Percentiles rank a stretch among this genome's conserved stretches.
phyloP scores from a whole-genome alignment of 352 stramenopile species.

The Phytopythium ostracodes region DNA sequence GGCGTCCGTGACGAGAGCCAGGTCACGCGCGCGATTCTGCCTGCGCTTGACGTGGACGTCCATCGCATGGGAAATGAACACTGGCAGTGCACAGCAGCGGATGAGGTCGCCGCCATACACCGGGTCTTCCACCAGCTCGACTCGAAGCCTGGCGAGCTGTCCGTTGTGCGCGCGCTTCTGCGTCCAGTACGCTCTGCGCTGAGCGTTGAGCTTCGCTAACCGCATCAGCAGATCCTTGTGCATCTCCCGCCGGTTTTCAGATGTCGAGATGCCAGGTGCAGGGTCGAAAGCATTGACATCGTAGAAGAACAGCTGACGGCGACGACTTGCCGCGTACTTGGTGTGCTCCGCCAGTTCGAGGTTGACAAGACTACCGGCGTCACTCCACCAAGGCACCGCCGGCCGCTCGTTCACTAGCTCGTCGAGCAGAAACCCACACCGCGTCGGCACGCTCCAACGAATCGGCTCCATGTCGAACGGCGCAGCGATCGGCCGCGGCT shows the following conservation, averaged over 20 bases:
- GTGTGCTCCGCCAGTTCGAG: conserved; percentile 33
- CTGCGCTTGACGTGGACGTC: conserved; percentile 44
- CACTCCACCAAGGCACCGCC: conserved; percentile 35
- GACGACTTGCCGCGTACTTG: conserved; percentile 23
- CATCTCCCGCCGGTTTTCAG: conserved; percentile 14
- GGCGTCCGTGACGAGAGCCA: conserved; percentile 24
- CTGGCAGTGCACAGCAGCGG: conserved; percentile 41
- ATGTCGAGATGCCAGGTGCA: conserved; percentile 15
- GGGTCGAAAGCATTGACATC: conserved; percentile 33
- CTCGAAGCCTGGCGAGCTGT: conserved; percentile 20
- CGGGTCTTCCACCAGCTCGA: conserved; percentile 36
- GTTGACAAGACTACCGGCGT: conserved; percentile 28
- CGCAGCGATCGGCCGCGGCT: conserved; percentile 93
- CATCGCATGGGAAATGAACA: conserved; percentile 74
- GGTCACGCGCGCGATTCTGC: conserved; percentile 9
- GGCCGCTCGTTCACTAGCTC: conserved; percentile 31
- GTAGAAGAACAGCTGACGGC: conserved; percentile 42
- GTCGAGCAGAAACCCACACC: conserved; percentile 43
- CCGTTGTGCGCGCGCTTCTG: conserved; percentile 27
- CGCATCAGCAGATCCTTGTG: conserved; percentile 38
- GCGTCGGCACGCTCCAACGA: conserved; percentile 21
- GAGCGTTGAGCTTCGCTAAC: conserved; percentile 25
- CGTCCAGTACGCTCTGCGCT: conserved; percentile 31
- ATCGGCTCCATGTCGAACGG: conserved; percentile 85
- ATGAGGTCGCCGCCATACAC: conserved; percentile 47